A percentile compares a stretch with the other conserved stretches of the same genome.
Conservation (phyloP, 192 early-diverging fungal genomes). For the Physocladia obscura region DNA sequence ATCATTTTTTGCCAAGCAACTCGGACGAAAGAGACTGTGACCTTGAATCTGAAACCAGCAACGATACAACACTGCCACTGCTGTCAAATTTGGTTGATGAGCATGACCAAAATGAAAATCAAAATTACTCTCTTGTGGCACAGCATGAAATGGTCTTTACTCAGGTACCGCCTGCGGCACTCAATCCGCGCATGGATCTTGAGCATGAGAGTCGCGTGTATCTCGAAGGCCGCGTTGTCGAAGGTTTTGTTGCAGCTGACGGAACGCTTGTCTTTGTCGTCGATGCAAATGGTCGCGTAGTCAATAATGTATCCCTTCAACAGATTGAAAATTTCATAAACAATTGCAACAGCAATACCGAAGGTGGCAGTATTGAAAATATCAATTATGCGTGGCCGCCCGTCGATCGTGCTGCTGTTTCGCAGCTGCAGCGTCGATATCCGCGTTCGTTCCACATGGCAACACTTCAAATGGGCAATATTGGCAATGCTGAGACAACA, state of each 20-base stretch:
- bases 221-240: background rate
- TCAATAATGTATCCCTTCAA: background rate
- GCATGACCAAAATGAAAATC: background rate
- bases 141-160: background rate
- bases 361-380: background rate
- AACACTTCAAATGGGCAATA: background rate
- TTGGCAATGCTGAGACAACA: too few species aligned
- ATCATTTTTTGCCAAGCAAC: too few species aligned
- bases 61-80: background rate
- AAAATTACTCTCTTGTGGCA: background rate
- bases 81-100: background rate
- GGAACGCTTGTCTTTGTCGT: background rate
- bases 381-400: background rate
- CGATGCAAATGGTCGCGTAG: background rate
- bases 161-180: background rate
- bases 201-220: background rate
- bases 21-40: background rate
- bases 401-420: background rate
- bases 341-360: background rate
- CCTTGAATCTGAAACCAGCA: background rate
- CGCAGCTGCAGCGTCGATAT: background rate
- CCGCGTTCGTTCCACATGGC: background rate
- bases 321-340: background rate
- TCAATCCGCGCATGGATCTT: slow-evolving; percentile 8
- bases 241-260: background rate